Conservation (phyloP, 2,329 filamentous ascomycete genomes). For the Fusarium foetens region DNA sequence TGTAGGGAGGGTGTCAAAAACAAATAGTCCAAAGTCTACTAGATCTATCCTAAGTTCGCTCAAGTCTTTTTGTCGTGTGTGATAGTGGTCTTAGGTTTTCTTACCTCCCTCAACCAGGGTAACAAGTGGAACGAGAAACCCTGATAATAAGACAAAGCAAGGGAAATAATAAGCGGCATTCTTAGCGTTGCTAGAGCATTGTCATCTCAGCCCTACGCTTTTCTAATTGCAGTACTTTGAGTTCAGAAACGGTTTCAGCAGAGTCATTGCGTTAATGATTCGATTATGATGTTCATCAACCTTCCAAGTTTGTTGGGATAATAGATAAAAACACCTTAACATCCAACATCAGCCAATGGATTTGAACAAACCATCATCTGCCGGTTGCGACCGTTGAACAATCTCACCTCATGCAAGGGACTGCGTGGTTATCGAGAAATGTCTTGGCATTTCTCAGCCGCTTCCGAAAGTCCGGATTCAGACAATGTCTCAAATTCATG, state of each 20-base stretch:
- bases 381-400: conserved; percentile 12
- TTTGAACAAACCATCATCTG: background rate
- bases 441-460: conserved; percentile 16
- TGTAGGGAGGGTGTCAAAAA: background rate
- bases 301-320: background rate
- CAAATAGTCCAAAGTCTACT: background rate
- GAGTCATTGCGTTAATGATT: background rate
- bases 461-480: background rate
- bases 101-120: background rate
- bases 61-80: background rate
- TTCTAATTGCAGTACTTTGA: background rate
- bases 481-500: background rate
- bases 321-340: background rate
- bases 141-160: conserved; percentile 2
- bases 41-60: background rate
- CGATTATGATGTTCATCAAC: background rate
- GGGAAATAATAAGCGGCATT: conserved; percentile 7
- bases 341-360: background rate
- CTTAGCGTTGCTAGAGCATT: conserved; percentile 8
- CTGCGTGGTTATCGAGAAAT: background rate
- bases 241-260: background rate
- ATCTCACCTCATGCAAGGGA: conserved; percentile 1
- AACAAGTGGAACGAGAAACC: background rate
- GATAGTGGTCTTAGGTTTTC: background rate
- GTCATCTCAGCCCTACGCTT: conserved; percentile 21